Base-by-base conservation (phyloP, 1,284 basidiomycete species). In the Jaminaea rosea region DNA sequence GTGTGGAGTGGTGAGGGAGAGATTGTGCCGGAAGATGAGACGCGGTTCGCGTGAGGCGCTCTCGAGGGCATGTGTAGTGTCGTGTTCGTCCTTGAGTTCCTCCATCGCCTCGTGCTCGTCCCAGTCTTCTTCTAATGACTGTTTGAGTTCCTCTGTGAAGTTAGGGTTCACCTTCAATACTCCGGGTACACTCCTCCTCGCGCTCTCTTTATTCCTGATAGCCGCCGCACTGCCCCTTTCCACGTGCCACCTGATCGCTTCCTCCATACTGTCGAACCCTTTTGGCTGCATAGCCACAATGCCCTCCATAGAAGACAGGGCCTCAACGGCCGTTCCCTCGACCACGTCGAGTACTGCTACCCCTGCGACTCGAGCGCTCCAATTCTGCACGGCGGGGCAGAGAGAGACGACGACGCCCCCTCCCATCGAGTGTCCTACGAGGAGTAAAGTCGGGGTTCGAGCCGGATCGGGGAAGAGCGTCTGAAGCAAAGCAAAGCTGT, bases 271-370 rank as follows among this genome's bases (percentile, higher is more conserved):
- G 46, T 81, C 79, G 73, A 98, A 99, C 0, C 85, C 84, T 19
- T 83, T 82, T 0, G 93, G 94, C 8, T 90, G 82, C 13, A 84
- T 80, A 47, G 85, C 83, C n/a, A 98, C 80, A 24, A 98, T 83
- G 39, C 79, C 81, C 55, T 87, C 82, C 93, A 99, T 98, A 58
- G 86, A 81, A 0, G 87, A 85, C 6, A 98, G 80, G 0, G 91
- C 87, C 44, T 93, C 90, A 31, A 97, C 79, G 0, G 94, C 92
- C n/a, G 89, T 89, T 6, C 92, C 93, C 79, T 99, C 93, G 0
- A 99, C 94, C 6, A 97, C 90, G 65, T 98, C 94, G 1, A 99
- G 78, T 1, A 96, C 90, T 0, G 83, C 82, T 1, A 96, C 85
- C 0, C 94, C 93, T 0, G 82, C 80, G 0, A 96, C 78, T 5